Evolutionary conservation across 257 asterid species (phyloP).

Genomic region (Solanum rostratum): DNA sequence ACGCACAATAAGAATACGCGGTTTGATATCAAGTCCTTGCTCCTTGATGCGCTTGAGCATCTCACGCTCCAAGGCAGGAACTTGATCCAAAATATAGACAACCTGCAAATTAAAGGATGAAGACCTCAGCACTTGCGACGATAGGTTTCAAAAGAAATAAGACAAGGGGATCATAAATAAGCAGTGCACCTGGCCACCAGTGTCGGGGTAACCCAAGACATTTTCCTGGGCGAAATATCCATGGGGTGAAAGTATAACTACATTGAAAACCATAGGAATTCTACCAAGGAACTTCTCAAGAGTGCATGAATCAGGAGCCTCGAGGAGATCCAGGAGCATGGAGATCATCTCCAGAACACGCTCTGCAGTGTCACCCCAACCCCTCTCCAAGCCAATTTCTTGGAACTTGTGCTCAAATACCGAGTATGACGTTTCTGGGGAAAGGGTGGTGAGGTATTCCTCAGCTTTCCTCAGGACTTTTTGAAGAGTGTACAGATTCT

Average conservation of each 20-base stretch:
- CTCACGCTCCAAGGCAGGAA: slow-evolving; percentile 89
- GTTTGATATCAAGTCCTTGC: slow-evolving; percentile 90
- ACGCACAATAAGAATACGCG: slow-evolving; percentile 81
- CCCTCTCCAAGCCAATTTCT: slow-evolving; percentile 88
- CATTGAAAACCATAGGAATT: slow-evolving; percentile 96
- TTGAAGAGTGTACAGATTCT: slow-evolving; percentile 52
- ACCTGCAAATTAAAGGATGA: slow-evolving; percentile 31
- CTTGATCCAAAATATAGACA: slow-evolving; percentile 98
- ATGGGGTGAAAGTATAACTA: slow-evolving; percentile 90
- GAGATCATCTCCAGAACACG: slow-evolving; percentile 73
- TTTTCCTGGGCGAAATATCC: slow-evolving; percentile 99
- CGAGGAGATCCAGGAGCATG: slow-evolving; percentile 81
- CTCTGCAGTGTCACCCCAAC: slow-evolving; percentile 85
- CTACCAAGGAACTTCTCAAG: slow-evolving; percentile 80
- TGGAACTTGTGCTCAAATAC: slow-evolving; percentile 72
- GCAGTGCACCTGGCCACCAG: slow-evolving; percentile 84
- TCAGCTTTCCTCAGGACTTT: slow-evolving; percentile 77
- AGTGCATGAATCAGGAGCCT: slow-evolving; percentile 88
- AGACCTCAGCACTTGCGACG: background rate
- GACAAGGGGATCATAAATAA: background rate
- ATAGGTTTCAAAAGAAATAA: background rate
- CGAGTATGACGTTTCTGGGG: slow-evolving; percentile 40
- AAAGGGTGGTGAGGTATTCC: slow-evolving; percentile 71
- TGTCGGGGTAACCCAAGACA: slow-evolving; percentile 92
- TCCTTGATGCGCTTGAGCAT: slow-evolving; percentile 92